phyloP scores from a whole-genome alignment of 1,284 basidiomycete species.

The Apiotrichum porosum region DNA sequence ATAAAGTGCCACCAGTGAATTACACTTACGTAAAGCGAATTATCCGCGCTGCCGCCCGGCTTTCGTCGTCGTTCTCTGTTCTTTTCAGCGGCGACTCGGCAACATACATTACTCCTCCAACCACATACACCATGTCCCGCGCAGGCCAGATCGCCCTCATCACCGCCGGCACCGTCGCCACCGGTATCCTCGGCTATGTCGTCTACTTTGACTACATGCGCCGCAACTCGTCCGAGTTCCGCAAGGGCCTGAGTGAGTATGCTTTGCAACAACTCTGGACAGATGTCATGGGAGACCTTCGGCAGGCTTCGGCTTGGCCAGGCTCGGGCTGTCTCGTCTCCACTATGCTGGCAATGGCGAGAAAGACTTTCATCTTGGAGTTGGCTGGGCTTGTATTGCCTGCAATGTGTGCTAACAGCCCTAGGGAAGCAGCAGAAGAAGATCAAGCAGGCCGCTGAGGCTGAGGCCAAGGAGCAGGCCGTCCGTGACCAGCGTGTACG shows the following conservation, averaged over 20 bases:
- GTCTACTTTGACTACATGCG: constrained; percentile 94
- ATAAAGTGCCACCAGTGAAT: background rate
- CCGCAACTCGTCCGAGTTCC: constrained; percentile 79
- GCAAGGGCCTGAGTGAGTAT: constrained; percentile 78
- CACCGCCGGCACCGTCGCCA: constrained; percentile 56
- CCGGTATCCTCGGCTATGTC: constrained; percentile 69
- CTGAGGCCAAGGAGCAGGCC: constrained; percentile 54
- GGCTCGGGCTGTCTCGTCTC: too few relatives aligned
- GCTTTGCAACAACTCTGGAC: too few relatives aligned
- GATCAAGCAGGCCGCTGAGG: constrained; percentile 55
- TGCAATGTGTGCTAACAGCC: constrained; percentile 1
- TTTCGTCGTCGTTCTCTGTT: background rate
- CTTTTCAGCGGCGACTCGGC: background rate
- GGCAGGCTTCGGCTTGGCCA: too few relatives aligned
- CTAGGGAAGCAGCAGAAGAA: constrained; percentile 87
- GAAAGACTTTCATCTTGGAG: too few relatives aligned
- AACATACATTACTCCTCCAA: background rate
- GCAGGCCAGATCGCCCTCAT: constrained; percentile 59
- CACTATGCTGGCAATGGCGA: too few relatives aligned
- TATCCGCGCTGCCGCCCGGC: background rate
- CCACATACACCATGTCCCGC: constrained; percentile 28
- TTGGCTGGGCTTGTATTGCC: too few relatives aligned
- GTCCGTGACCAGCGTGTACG: constrained; percentile 16
- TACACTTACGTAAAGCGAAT: too few relatives aligned
- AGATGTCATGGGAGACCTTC: too few relatives aligned